Percentiles rank a stretch among this genome's conserved stretches.
Conservation (phyloP, 169 alveolate species). For the Eimeria sp. region DNA sequence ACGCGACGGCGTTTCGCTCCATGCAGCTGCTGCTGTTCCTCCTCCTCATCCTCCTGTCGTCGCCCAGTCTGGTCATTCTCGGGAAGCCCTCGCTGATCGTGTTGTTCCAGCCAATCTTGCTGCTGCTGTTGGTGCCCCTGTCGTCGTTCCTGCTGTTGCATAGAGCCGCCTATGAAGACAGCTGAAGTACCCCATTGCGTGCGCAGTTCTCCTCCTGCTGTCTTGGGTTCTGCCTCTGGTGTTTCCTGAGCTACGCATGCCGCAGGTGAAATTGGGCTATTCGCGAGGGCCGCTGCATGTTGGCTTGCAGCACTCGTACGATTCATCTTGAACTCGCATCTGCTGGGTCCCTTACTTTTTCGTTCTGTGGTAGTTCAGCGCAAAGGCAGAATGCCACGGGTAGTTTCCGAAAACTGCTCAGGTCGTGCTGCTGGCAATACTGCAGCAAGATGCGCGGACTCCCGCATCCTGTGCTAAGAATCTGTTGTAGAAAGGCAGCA, state of each 20-base stretch:
- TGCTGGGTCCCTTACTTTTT: neutral
- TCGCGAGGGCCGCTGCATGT: neutral
- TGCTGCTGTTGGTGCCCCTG: constrained; percentile 24
- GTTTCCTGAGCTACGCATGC: neutral
- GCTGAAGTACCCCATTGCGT: neutral
- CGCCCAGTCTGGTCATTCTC: neutral
- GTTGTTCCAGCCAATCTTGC: constrained; percentile 38
- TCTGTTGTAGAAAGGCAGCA: neutral
- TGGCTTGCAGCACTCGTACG: neutral
- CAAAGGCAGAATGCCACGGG: neutral
- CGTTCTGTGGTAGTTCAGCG: neutral
- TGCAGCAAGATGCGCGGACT: neutral
- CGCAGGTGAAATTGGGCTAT: neutral
- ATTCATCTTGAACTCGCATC: neutral
- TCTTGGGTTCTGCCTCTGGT: neutral
- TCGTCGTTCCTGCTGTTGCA: constrained; percentile 12
- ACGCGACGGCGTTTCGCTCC: constrained; percentile 40
- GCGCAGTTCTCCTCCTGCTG: neutral
- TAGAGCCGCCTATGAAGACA: neutral
- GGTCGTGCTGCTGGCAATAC: neutral
- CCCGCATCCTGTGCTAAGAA: neutral
- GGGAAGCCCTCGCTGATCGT: neutral
- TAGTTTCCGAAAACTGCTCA: neutral
- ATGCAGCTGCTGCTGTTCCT: neutral
- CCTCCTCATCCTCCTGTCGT: neutral